Base-by-base conservation (phyloP, 2,329 filamentous ascomycete genomes). In the Stagonosporopsis vannaccii region DNA sequence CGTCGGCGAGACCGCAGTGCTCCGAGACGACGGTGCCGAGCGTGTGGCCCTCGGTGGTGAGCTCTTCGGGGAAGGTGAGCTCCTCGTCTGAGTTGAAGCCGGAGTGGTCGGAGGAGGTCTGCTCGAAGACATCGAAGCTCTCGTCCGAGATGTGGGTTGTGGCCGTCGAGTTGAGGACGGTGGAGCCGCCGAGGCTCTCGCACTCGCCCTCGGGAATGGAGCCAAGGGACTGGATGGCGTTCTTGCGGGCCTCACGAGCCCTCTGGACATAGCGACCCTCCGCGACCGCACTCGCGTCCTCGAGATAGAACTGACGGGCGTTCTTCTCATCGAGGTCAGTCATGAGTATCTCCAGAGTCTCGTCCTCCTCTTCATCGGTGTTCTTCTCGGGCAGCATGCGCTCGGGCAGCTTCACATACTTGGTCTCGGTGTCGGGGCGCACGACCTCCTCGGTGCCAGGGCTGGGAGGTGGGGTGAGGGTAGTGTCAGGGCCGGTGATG, bases 21-120 rank as follows among this genome's bases (percentile, higher is more conserved):
- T 98, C 91, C 15, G 94, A 95, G 42, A 99, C 92, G 37, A 97
- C 89, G 3, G 92, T 95, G 44, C 95, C 95, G 41, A 99, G 84
- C 15, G 92, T 90, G 73, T 99, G 95, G 22, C 95, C 95, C 78
- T 99, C 94, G 4, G 93, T 97, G 58, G 91, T 93, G 67, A 96
- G 78, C 67, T 91, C 89, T 59, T 92, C 87, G 1, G 86, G 87
- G 68, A 89, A 84, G 3, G 80, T 80, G 9, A 81, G 71, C 45
- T 87, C 85, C 23, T 83, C 81, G 43, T 87, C 82, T 7, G 85
- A 82, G 39, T 78, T 78, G 61, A 85, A 80, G 59, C 83, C 87
- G 53, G 81, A 81, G 56, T 85, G 82, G 25, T 89, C 86, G 22
- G 85, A 85, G 2, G 84, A 85, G 3, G 83, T 88, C 74, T 94